Evolutionary conservation across 805 yeast species (phyloP).

Genomic region (Zygotorulaspora florentina): DNA sequence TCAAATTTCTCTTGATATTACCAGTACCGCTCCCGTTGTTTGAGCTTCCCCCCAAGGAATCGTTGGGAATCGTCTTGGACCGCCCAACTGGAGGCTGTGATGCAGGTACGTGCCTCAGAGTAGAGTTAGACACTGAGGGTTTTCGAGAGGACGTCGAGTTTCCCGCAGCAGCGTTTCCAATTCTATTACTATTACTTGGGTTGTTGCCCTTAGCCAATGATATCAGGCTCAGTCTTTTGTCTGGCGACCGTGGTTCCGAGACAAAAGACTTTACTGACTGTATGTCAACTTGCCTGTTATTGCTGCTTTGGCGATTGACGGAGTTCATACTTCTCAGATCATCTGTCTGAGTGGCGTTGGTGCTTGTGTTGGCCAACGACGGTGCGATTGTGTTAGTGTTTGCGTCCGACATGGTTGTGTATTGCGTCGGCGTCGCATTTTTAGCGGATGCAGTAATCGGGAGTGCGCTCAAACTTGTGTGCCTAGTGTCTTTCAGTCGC

Average conservation of each 20-base stretch:
- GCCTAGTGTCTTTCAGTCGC: conserved; percentile 31
- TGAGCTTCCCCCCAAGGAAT: conserved; percentile 1
- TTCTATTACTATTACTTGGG: neutral
- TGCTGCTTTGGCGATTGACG: conserved; percentile 9
- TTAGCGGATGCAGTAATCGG: conserved; percentile 14
- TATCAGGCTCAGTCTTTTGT: conserved; percentile 23
- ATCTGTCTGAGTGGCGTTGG: conserved; percentile 8
- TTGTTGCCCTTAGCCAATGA: conserved; percentile 15
- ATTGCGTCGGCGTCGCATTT: conserved; percentile 4
- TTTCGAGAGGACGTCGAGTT: conserved; percentile 8
- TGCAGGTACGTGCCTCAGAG: conserved; percentile 15
- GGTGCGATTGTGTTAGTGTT: conserved; percentile 6
- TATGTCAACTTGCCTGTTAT: conserved; percentile 17
- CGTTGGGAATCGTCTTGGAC: conserved; percentile 5
- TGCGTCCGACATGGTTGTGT: conserved; percentile 9
- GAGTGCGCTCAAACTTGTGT: conserved; percentile 32
- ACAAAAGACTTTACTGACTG: conserved; percentile 26
- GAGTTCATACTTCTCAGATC: conserved; percentile 23
- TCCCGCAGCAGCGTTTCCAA: neutral
- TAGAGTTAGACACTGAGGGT: conserved; percentile 18
- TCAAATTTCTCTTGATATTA: conserved; percentile 36
- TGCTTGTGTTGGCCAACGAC: conserved; percentile 8
- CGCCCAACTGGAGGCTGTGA: conserved; percentile 8
- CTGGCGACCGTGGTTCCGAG: conserved; percentile 27
- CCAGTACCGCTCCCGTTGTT: conserved; percentile 3